Base-by-base conservation (phyloP, 768 basidiomycete species). In the Nevesoporus exiguus region DNA sequence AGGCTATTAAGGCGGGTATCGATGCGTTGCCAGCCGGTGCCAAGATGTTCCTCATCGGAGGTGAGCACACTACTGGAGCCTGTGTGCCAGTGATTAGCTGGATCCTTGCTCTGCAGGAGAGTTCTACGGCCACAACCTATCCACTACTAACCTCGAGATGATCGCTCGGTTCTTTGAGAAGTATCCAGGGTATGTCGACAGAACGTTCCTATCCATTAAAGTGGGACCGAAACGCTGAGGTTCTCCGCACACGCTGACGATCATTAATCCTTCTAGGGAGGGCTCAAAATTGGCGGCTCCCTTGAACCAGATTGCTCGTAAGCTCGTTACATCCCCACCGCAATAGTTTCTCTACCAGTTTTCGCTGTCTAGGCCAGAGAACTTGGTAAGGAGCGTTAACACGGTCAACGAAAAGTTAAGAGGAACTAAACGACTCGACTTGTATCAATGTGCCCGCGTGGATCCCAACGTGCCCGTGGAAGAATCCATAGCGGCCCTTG, bases 391-490 rank as follows among this genome's bases (percentile, higher is more conserved):
- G 22, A 81, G 84, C 29, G 59, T 83, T 14, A 65, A 73, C 19
- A 64, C 67, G 22, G 70, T 79, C 60, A 73, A 76, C 55, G 68
- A 66, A 6, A 72, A 72, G 19, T 71, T 85, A n/a, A 77, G 80
- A 7, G 76, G 77, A 24, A 77, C 71, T 57, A 83, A 82, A 66
- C 77, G 73, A 36, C 64, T 86, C 55, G 85, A 88, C 63, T 65
- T 88, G 2, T 89, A 77, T 66, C 69, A 86, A 65, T 71, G 71
- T 24, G 77, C 80, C 3, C 73, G 81, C 5, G 67, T 79, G 15
- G 80, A 81, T 30, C 62, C 60, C 14, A 71, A 69, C 5, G 57
- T 73, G 5, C 59, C 76, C 0, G 60, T 85, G 52, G 83, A 86
- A 65, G 74, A 79, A 4, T 59, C 64, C 7, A 74, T 78, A 52